phyloP scores from a whole-genome alignment of 352 stramenopile genomes.

The Sclerospora graminicola region DNA sequence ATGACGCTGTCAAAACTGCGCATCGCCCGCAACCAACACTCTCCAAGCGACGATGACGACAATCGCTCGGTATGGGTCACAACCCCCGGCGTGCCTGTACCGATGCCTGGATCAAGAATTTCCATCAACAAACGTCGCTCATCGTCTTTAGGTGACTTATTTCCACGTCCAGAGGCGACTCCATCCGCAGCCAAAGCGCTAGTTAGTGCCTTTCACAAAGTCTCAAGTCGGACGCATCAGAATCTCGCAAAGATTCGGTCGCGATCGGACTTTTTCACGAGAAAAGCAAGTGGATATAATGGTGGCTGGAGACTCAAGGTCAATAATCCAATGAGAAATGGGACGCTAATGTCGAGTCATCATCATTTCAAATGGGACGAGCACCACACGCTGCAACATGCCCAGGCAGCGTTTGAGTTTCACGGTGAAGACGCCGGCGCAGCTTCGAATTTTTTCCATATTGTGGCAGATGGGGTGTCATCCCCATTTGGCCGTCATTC shows the following conservation, averaged over 20 bases:
- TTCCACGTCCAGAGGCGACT: conserved; percentile 16
- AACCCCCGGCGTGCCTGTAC: conserved; percentile 1
- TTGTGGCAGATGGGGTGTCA: conserved; percentile 70
- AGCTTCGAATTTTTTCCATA: conserved; percentile 49
- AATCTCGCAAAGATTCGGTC: conserved; percentile 33
- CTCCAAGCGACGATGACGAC: conserved; percentile 5
- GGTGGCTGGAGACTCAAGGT: conserved; percentile 23
- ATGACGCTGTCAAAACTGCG: conserved; percentile 9
- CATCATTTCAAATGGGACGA: conserved; percentile 21
- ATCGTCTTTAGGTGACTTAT: conserved; percentile 37
- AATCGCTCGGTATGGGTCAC: conserved; percentile 11
- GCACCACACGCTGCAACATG: conserved; percentile 31
- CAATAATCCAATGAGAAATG: conserved; percentile 15
- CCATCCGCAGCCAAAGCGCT: conserved; percentile 26
- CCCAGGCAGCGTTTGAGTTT: conserved; percentile 27
- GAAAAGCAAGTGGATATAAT: conserved; percentile 10
- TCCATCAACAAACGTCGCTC: conserved; percentile 38
- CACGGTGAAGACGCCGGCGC: conserved; percentile 70
- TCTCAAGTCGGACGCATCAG: conserved; percentile 25
- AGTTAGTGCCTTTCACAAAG: conserved; percentile 30
- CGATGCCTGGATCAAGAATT: conserved; percentile 2
- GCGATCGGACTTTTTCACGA: conserved; percentile 31
- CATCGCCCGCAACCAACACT: background rate
- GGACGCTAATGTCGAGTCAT: background rate
- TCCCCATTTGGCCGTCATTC: conserved; percentile 41